Evolutionary conservation across 495 filamentous ascomycete genomes (phyloP).

Genomic region (Parachaetomium inaequale): DNA sequence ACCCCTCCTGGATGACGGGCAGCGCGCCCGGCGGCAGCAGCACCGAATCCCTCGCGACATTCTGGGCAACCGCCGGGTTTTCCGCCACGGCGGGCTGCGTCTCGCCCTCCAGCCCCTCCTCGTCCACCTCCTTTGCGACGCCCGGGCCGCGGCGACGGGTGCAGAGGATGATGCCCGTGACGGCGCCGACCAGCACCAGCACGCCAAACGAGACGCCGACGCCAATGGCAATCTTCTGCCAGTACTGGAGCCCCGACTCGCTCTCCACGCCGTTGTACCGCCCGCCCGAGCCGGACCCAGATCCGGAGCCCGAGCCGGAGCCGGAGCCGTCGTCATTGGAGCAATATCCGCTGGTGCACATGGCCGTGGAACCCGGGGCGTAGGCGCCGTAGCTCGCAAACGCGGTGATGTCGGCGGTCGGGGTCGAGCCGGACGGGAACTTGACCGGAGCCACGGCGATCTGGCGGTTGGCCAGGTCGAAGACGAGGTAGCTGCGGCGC

Average conservation of each 20-base stretch:
- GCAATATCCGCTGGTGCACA: slow-evolving; percentile 6
- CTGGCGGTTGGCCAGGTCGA: slow-evolving; percentile 72
- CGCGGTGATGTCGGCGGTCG: slow-evolving; percentile 29
- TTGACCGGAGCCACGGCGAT: slow-evolving; percentile 71
- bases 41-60: not conserved
- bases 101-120: not conserved
- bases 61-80: not conserved
- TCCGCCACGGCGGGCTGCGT: not conserved
- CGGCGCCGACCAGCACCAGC: slow-evolving; percentile 9
- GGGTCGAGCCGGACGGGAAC: slow-evolving; percentile 51
- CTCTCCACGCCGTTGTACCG: not conserved
- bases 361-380: slow-evolving; percentile 28
- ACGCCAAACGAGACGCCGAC: slow-evolving; percentile 22
- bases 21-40: not conserved
- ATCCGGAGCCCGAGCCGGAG: not conserved
- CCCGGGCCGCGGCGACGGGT: slow-evolving; percentile 4
- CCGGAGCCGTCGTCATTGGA: not conserved
- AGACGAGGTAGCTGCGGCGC: slow-evolving; percentile 78
- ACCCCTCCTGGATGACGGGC: slow-evolving; percentile 14
- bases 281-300: not conserved
- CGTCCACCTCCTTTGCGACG: slow-evolving; percentile 4
- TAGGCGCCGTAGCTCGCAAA: slow-evolving; percentile 30
- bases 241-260: not conserved
- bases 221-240: slow-evolving; percentile 22
- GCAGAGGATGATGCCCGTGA: slow-evolving; percentile 19